These are phyloP conservation scores for Rhodotorula kratochvilovae DNA, from an alignment of 768 basidiomycete species.

Conservation along the genomic window DNA sequence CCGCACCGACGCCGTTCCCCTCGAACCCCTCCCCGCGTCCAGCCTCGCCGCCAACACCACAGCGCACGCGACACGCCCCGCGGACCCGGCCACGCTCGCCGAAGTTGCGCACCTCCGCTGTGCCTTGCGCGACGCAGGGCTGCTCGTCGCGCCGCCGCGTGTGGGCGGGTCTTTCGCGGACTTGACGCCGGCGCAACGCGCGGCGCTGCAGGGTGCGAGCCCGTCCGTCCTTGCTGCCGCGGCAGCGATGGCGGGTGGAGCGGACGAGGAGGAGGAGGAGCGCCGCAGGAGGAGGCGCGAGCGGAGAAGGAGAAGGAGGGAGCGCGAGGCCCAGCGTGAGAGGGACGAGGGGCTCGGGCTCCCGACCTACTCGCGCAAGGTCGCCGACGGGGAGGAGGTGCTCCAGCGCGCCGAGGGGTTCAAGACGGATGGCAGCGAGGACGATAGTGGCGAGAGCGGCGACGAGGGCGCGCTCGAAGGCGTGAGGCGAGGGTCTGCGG, in stretches of 20 bases:
- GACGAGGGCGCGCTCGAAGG: neutral
- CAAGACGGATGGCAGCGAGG: conserved; percentile 16
- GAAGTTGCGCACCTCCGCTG: neutral
- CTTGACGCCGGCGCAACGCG: neutral
- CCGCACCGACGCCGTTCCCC: neutral
- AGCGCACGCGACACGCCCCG: too few relatives aligned
- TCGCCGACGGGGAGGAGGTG: conserved; percentile 20
- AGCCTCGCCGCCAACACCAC: neutral
- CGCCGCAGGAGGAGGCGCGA: conserved; percentile 2
- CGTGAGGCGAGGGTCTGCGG: neutral
- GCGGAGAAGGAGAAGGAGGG: conserved; percentile 16
- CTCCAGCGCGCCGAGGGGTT: conserved; percentile 20
- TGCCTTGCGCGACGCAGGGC: neutral
- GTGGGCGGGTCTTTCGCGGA: neutral
- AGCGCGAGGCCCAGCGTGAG: conserved; percentile 14
- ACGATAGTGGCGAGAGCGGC: neutral
- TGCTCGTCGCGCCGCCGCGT: neutral
- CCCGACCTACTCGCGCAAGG: conserved; percentile 24
- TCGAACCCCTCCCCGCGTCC: neutral
- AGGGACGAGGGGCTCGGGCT: conserved; percentile 19
- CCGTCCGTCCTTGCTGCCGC: neutral
- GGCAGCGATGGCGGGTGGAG: neutral
- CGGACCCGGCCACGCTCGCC: neutral
- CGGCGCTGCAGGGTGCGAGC: neutral
- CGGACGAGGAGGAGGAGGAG: neutral